phyloP scores from a whole-genome alignment of 352 stramenopile genomes.

The Phytophthora capsici region DNA sequence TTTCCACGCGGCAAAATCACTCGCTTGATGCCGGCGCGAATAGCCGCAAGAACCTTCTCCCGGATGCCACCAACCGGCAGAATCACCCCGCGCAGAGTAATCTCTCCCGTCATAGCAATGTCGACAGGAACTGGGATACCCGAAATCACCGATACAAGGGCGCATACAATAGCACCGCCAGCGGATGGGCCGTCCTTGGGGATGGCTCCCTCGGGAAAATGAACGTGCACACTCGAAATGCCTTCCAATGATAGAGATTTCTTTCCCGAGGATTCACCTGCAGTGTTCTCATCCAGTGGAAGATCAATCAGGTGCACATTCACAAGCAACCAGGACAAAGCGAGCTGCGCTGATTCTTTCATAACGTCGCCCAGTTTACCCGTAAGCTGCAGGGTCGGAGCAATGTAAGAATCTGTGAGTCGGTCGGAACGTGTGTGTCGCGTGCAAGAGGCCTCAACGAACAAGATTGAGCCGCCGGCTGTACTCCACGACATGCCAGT shows the following conservation, averaged over 20 bases:
- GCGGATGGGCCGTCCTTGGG: constrained; percentile 91
- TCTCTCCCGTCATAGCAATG: constrained; percentile 91
- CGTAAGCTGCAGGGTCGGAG: constrained; percentile 66
- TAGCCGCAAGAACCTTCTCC: constrained; percentile 90
- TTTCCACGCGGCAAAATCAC: constrained; percentile 83
- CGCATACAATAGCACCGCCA: constrained; percentile 86
- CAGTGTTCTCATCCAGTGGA: constrained; percentile 15
- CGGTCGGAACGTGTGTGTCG: constrained; percentile 34
- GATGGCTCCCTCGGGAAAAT: constrained; percentile 90
- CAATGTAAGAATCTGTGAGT: constrained; percentile 8
- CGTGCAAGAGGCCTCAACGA: constrained; percentile 87
- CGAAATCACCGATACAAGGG: constrained; percentile 80
- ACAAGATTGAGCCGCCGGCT: constrained; percentile 81
- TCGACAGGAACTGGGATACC: constrained; percentile 72
- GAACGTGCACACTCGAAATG: constrained; percentile 84
- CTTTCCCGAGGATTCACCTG: constrained; percentile 19
- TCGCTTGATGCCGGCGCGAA: constrained; percentile 84
- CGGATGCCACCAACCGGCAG: constrained; percentile 92
- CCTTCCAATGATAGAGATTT: constrained; percentile 55
- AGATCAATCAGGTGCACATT: constrained; percentile 68
- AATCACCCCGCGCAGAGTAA: constrained; percentile 87
- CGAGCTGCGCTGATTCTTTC: constrained; percentile 89
- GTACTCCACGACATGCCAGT: constrained; percentile 89
- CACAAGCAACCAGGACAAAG: constrained; percentile 81
- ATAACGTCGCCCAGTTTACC: constrained; percentile 88